Evolutionary conservation across 139 green algal species (phyloP).

Genomic region (Mesostigma viride): DNA sequence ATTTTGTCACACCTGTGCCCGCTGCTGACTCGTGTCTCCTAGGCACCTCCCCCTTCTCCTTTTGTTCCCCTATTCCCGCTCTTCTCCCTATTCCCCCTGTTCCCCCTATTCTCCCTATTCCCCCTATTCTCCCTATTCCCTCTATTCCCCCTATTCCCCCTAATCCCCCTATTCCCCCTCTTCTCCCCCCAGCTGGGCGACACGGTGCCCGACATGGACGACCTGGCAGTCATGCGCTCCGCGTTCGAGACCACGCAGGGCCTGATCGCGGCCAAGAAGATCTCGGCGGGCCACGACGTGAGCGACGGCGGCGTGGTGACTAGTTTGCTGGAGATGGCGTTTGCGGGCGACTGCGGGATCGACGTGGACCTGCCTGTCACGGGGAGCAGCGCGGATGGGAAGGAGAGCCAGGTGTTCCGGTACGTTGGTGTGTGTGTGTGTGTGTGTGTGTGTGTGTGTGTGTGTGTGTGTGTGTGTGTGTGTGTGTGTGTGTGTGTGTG

Average conservation of each 20-base stretch:
- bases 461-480: no score
- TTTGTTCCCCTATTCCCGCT: background rate
- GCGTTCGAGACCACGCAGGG: slow-evolving; percentile 58
- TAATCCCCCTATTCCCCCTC: background rate
- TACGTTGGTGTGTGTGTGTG: no score
- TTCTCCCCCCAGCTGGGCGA: slow-evolving; percentile 45
- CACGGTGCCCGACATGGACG: slow-evolving; percentile 67
- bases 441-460: no score
- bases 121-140: background rate
- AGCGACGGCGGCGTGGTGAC: slow-evolving; percentile 78
- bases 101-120: background rate
- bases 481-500: no score
- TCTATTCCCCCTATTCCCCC: background rate
- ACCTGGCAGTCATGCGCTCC: slow-evolving; percentile 43
- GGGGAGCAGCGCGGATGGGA: no score
- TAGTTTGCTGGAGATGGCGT: slow-evolving; percentile 85
- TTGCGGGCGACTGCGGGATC: slow-evolving; percentile 57
- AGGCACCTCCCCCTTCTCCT: background rate
- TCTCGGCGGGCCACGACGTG: slow-evolving; percentile 89
- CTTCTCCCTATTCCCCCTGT: background rate
- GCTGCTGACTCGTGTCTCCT: background rate
- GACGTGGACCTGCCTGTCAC: slow-evolving; percentile 49
- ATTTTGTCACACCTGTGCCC: no score
- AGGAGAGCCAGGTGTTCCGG: no score
- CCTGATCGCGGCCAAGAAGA: slow-evolving; percentile 50